Evolutionary conservation across 2,329 filamentous ascomycete species (phyloP).

Genomic region (Diaporthe destruens): DNA sequence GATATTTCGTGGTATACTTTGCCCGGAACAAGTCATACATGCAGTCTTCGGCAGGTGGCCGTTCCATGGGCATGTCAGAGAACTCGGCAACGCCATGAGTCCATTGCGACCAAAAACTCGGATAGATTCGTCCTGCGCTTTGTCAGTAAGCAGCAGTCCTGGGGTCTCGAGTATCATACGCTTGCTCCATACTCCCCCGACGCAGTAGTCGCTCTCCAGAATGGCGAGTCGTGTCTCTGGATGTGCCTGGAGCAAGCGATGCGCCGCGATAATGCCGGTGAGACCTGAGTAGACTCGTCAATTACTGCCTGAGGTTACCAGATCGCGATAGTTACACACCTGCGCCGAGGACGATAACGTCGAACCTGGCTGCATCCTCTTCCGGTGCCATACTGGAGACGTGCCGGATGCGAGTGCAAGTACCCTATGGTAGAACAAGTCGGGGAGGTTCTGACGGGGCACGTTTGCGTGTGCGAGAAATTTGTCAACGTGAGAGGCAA

Average conservation of each 20-base stretch:
- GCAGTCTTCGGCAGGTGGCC: neutral
- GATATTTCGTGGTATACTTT: conserved; percentile 4
- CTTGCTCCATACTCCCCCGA: conserved; percentile 11
- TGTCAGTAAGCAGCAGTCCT: neutral
- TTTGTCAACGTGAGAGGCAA: no score
- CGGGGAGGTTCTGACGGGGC: neutral
- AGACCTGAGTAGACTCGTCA: neutral
- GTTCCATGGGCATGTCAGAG: neutral
- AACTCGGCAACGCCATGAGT: conserved; percentile 9
- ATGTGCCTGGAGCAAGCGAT: neutral
- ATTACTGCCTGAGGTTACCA: neutral
- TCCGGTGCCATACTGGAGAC: neutral
- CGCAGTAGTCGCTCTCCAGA: neutral
- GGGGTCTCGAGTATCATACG: neutral
- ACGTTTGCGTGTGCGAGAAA: neutral
- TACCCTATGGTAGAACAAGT: neutral
- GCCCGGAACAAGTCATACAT: conserved; percentile 5
- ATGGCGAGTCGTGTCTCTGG: neutral
- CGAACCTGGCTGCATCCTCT: neutral
- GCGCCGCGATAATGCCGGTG: neutral
- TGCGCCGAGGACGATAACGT: neutral
- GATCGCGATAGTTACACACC: neutral
- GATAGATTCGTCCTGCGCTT: neutral
- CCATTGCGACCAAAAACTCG: conserved; percentile 1
- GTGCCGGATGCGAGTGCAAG: neutral